Base-by-base conservation (phyloP, 805 yeast genomes). In the Suhomyces pyralidae region DNA sequence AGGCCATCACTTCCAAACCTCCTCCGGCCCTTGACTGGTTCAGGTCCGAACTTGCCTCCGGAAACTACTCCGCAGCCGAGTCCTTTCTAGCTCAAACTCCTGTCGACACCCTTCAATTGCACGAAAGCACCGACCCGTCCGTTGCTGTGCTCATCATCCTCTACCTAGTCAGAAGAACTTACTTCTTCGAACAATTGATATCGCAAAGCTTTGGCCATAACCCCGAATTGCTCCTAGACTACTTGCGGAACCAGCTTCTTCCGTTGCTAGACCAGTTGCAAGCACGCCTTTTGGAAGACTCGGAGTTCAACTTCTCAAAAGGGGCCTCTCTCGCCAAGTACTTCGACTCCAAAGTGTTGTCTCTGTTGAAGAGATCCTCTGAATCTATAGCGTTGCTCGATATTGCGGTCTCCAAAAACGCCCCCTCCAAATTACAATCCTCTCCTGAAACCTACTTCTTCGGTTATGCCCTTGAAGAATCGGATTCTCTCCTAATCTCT, bases 191-290 rank as follows among this genome's bases (percentile, higher is more conserved):
- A 44, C 50, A 32, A 22, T 30, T 57, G 25, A 22, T 49, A 3
- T 25, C 30, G 7, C 15, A n/a, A 12, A 14, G 24, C 34, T 38
- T 8, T 24, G 32, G 20, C 17, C 6, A 17, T 12, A 15, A 15
- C 17, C 51, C 36, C 17, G 40, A 48, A 9, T 32, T 46, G 28
- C 40, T 65, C n/a, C 52, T 67, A n/a, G 58, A 60, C 22, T 66
- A 56, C 48, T 55, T 68, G 44, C 57, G 65, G 20, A 65, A 65
- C 46, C 60, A 65, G 17, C 48, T 69, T 48, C 55, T 64, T 34
- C 73, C 73, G 0, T 48, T 67, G 15, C 54, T 69, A 22, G 72
- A 68, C 45, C 55, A 63, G 3, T 46, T 64, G 8, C 42, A 46
- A 22, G 43, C 49, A 7, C 26, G 43, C 10, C 22, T 17, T 2